Base-by-base conservation (phyloP, 1,284 basidiomycete species). In the Cryptococcus sp. region DNA sequence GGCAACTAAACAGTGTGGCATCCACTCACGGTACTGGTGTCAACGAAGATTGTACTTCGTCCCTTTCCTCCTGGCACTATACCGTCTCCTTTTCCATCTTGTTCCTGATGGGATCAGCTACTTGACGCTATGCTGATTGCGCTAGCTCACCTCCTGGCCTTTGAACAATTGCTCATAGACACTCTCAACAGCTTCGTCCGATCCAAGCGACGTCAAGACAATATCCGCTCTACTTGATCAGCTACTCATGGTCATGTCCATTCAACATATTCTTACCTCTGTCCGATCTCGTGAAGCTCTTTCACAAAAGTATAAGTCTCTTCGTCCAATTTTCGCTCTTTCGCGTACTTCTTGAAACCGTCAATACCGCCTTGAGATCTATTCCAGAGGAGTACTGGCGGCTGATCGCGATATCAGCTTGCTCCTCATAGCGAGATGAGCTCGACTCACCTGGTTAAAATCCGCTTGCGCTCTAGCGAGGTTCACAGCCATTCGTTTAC, bases 171-270 rank as follows among this genome's bases (percentile, higher is more conserved):
- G 72, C 46, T 80, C 76, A 70, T 88, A 92, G 6, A 89, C 80
- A n/a, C 72, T 75, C 71, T 83, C 83, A 7, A 90, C 87, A 7
- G 83, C 87, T 6, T 81, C 82, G 65, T 96, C 92, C 61, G 82
- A 83, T 13, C 83, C 81, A 33, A 95, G 81, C 59, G 83, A 86
- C 44, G 88, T 88, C 69, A 95, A 79, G 67, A 95, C 82, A 62
- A 95, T 77, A 75, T 95, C 89, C 70, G 87, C 88, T 8, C 65
- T 86, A 79, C 4, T 15, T 35, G 31, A 6, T 8, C 30, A 38
- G 45, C 13, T 34, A 8, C n/a, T 13, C 43, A 2, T 36, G 31
- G 1, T 32, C 6, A 15, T 23, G 3, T 4, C 8, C 31, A 4
- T 35, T 30, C 1, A 32, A 5, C 4, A 45, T n/a, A 33, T 4